These are phyloP conservation scores for Monilinia vaccinii-corymbosi DNA, from an alignment of 2,329 filamentous ascomycete species.

Conservation along the genomic window DNA sequence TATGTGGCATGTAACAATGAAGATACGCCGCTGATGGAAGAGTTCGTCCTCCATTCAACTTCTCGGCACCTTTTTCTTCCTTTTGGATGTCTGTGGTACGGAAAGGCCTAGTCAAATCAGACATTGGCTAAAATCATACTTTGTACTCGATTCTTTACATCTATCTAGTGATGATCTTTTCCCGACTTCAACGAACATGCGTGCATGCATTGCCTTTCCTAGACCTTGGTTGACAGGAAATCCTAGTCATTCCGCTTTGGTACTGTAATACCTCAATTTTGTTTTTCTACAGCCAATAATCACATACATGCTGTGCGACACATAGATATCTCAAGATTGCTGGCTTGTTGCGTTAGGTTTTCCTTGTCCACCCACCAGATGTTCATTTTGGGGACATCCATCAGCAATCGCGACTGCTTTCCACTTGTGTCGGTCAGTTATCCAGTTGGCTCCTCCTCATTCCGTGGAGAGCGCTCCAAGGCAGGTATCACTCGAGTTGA, in stretches of 20 bases:
- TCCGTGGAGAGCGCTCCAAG: neutral
- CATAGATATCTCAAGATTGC: neutral
- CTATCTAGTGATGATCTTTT: conserved; percentile 4
- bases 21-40: neutral
- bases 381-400: neutral
- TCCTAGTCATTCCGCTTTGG: neutral
- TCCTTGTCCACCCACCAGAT: neutral
- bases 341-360: neutral
- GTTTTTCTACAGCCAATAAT: neutral
- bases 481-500: neutral
- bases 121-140: neutral
- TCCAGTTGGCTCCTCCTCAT: neutral
- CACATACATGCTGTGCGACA: neutral
- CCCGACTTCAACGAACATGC: neutral
- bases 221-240: neutral
- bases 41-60: neutral
- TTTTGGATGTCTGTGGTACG: neutral
- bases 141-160: neutral
- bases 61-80: neutral
- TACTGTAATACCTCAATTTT: too few relatives aligned
- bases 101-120: neutral
- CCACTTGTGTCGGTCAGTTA: neutral
- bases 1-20: too few relatives aligned
- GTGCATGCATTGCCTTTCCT: neutral
- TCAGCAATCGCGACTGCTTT: neutral